Conservation (phyloP, 2,329 filamentous ascomycete genomes). For the Hortaea werneckii region DNA sequence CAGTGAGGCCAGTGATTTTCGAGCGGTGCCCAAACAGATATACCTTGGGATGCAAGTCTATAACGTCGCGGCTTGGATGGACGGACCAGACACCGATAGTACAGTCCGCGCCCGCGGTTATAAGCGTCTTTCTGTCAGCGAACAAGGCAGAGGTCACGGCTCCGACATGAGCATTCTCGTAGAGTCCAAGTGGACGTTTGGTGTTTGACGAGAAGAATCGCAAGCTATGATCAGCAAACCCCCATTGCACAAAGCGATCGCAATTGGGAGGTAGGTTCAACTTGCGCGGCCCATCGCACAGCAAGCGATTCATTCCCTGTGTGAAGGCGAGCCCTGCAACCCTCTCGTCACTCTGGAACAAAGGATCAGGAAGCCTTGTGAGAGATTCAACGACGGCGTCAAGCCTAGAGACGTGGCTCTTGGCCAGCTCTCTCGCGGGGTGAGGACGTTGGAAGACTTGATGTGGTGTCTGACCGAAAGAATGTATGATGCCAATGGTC, state of each 20-base stretch:
- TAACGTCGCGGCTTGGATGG: constrained; percentile 47
- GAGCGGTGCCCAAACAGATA: constrained; percentile 86
- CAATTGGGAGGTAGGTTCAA: constrained; percentile 78
- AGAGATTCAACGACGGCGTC: constrained; percentile 70
- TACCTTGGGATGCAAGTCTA: constrained; percentile 69
- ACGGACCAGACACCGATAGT: constrained; percentile 79
- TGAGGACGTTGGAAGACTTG: constrained; percentile 84
- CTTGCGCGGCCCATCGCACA: constrained; percentile 75
- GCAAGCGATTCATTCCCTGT: constrained; percentile 66
- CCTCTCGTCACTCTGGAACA: constrained; percentile 66
- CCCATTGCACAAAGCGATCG: constrained; percentile 92
- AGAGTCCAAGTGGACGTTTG: constrained; percentile 73
- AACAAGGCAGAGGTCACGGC: constrained; percentile 77
- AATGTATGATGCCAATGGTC: constrained; percentile 93
- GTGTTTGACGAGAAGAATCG: constrained; percentile 82
- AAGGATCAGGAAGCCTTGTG: constrained; percentile 65
- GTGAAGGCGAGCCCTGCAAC: constrained; percentile 72
- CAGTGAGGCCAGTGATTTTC: constrained; percentile 69
- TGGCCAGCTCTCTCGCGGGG: constrained; percentile 54
- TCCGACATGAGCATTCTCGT: constrained; percentile 87
- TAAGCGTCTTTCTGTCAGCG: constrained; percentile 78
- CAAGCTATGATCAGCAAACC: constrained; percentile 84
- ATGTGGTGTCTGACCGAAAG: constrained; percentile 94
- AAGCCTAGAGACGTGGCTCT: constrained; percentile 53
- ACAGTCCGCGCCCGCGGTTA: constrained; percentile 88